These are phyloP conservation scores for Vigna angularis DNA, from an alignment of 306 rosid genomes.

Conservation along the genomic window DNA sequence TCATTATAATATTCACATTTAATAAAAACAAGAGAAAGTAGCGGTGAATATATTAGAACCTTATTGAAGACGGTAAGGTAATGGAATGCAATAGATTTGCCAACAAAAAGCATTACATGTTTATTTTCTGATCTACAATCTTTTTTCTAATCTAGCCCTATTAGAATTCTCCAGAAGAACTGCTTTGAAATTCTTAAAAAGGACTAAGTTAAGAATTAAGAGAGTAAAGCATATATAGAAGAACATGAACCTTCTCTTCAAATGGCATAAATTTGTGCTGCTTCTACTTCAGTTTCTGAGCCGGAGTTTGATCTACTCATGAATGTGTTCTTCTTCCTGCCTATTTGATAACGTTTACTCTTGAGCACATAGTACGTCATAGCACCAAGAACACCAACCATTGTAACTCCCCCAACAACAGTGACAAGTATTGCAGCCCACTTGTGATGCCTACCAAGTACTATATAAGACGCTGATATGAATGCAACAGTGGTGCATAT, in stretches of 20 bases:
- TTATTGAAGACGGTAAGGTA: too few species aligned
- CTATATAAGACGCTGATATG: slow-evolving; percentile 60
- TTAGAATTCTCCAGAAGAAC: too few species aligned
- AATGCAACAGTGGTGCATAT: slow-evolving; percentile 71
- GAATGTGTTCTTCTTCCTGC: slow-evolving; percentile 51
- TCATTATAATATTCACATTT: too few species aligned
- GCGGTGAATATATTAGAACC: too few species aligned
- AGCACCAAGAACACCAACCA: slow-evolving; percentile 60
- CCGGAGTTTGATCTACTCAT: slow-evolving; percentile 25
- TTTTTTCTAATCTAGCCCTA: too few species aligned
- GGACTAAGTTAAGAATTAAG: too few species aligned
- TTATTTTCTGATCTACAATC: too few species aligned
- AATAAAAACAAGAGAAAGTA: too few species aligned
- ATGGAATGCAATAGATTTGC: too few species aligned
- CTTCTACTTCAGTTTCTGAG: slow-evolving; percentile 61
- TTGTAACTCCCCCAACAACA: slow-evolving; percentile 49
- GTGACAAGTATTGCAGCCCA: slow-evolving; percentile 66
- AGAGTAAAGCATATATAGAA: background rate
- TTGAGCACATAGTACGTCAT: slow-evolving; percentile 71
- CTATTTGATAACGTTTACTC: slow-evolving; percentile 50
- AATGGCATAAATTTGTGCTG: slow-evolving; percentile 55
- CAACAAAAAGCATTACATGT: too few species aligned
- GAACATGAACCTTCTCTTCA: slow-evolving; percentile 36
- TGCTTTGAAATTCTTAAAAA: too few species aligned
- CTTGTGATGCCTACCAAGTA: slow-evolving; percentile 51